Evolutionary conservation across 2,329 filamentous ascomycete species (phyloP).

Genomic region (Aspergillus caelatus): DNA sequence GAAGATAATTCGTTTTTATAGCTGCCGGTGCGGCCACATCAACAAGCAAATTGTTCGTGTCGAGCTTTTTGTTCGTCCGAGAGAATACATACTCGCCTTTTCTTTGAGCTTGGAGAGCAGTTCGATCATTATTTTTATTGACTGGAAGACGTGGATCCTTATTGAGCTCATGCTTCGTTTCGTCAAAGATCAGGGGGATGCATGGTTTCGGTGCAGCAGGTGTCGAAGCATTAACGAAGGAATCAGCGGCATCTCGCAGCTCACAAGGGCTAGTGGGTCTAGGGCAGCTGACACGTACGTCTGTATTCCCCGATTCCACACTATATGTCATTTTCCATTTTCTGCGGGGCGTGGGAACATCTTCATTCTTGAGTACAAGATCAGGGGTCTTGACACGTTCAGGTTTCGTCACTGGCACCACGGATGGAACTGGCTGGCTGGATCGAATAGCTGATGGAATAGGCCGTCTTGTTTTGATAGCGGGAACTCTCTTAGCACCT

Average conservation of each 20-base stretch:
- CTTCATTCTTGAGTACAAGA: slow-evolving; percentile 8
- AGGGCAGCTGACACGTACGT: not conserved
- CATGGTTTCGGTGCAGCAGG: slow-evolving; percentile 4
- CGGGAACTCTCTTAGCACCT: slow-evolving; percentile 16
- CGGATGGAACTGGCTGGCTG: not conserved
- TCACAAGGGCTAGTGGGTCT: not conserved
- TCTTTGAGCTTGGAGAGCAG: not conserved
- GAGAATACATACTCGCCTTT: not conserved
- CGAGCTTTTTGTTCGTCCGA: not conserved
- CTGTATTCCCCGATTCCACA: not conserved
- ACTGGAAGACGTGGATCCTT: not conserved
- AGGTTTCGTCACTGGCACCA: not conserved
- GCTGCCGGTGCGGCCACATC: slow-evolving; percentile 15
- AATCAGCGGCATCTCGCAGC: not conserved
- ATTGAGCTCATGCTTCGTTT: slow-evolving; percentile 20
- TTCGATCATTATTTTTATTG: not conserved
- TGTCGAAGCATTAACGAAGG: not conserved
- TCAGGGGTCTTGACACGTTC: not conserved
- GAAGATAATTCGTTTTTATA: slow-evolving; percentile 1
- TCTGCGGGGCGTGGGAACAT: slow-evolving; percentile 14
- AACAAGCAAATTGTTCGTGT: slow-evolving; percentile 14
- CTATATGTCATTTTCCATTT: slow-evolving; percentile 24
- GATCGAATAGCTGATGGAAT: not conserved
- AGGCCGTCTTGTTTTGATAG: slow-evolving; percentile 24
- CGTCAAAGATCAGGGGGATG: slow-evolving; percentile 17